phyloP scores from a whole-genome alignment of 345 rosid genomes.

The Aethionema arabicum region DNA sequence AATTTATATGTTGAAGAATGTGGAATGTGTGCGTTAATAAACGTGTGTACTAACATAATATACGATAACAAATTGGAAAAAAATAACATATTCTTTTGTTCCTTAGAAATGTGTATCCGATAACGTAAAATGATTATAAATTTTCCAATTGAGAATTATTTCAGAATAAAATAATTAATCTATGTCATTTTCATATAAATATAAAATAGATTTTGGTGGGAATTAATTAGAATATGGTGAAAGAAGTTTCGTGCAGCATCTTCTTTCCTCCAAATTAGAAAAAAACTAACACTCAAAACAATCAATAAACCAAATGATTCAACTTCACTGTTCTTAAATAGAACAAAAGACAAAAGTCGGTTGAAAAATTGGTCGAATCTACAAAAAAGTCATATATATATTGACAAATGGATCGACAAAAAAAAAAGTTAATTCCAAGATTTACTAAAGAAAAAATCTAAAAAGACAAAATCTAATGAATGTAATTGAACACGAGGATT shows the following conservation, averaged over 20 bases:
- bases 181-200: too few species aligned
- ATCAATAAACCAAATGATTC: slow-evolving; percentile 15
- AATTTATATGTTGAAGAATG: too few species aligned
- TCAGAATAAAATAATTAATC: too few species aligned
- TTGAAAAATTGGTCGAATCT: slow-evolving; percentile 25
- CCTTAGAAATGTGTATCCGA: too few species aligned
- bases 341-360: slow-evolving; percentile 26
- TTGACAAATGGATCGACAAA: slow-evolving; percentile 8
- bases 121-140: too few species aligned
- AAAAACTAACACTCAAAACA: not conserved
- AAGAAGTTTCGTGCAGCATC: slow-evolving; percentile 30
- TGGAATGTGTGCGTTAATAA: too few species aligned
- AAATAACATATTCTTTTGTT: too few species aligned
- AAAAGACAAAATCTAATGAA: not conserved
- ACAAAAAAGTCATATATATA: slow-evolving; percentile 14
- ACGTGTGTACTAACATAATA: too few species aligned
- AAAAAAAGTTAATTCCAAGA: slow-evolving; percentile 7
- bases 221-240: too few species aligned
- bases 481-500: slow-evolving; percentile 1
- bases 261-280: slow-evolving; percentile 8
- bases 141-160: too few species aligned
- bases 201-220: too few species aligned
- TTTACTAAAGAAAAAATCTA: not conserved
- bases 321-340: slow-evolving; percentile 22
- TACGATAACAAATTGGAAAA: too few species aligned